Evolutionary conservation across 257 asterid genomes (phyloP).

Genomic region (Ligustrum vulgare): DNA sequence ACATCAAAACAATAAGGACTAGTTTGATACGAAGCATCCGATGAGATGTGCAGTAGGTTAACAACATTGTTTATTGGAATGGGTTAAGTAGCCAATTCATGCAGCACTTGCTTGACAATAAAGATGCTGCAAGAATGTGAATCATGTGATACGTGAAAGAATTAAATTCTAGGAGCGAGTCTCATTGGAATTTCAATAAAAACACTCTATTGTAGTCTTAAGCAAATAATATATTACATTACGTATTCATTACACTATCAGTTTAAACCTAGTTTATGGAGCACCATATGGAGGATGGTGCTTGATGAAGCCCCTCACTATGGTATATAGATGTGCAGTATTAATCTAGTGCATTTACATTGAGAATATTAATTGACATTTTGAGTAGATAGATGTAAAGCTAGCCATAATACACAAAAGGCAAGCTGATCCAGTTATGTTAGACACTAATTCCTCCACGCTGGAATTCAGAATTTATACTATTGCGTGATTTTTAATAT

Average conservation of each 20-base stretch:
- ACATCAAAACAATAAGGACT: not conserved
- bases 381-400: not conserved
- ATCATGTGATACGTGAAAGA: too few species aligned
- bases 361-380: too few species aligned
- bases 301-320: not conserved
- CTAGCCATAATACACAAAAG: not conserved
- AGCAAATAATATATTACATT: not conserved
- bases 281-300: not conserved
- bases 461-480: not conserved
- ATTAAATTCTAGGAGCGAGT: too few species aligned
- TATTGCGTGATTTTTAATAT: too few species aligned
- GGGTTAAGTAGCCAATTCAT: too few species aligned
- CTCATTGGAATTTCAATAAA: not conserved
- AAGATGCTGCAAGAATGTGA: too few species aligned
- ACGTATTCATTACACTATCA: not conserved
- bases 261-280: not conserved
- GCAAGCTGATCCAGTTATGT: not conserved
- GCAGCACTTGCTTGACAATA: too few species aligned
- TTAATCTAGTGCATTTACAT: too few species aligned
- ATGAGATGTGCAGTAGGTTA: too few species aligned
- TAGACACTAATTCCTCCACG: not conserved
- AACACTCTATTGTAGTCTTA: not conserved
- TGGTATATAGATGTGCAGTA: not conserved
- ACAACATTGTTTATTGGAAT: too few species aligned
- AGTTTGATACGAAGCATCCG: not conserved